These are phyloP conservation scores for Guyanaporus albipodus DNA, from an alignment of 768 basidiomycete genomes.

Conservation along the genomic window DNA sequence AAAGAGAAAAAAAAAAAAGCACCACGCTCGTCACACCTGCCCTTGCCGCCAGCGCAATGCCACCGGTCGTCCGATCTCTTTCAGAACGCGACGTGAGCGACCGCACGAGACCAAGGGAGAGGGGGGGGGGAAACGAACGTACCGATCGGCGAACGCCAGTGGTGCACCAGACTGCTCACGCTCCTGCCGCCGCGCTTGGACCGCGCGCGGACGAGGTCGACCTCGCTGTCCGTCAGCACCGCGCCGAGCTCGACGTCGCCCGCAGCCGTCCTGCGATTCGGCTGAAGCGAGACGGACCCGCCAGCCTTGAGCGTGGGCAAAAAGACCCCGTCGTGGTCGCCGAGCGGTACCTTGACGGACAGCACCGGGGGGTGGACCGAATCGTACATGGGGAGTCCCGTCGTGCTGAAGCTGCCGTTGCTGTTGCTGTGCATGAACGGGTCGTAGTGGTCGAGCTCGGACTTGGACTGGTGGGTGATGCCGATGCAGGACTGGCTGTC, in stretches of 20 bases:
- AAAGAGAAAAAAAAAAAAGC: too few species aligned
- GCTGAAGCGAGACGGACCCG: conserved; percentile 14
- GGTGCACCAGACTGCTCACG: conserved; percentile 51
- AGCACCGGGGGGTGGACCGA: too few species aligned
- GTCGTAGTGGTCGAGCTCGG: not conserved
- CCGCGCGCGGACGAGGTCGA: conserved; percentile 43
- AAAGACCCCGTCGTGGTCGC: conserved; percentile 1
- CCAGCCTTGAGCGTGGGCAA: too few species aligned
- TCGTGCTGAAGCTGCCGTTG: not conserved
- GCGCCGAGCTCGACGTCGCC: conserved; percentile 23
- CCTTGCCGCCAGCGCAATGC: conserved; percentile 2
- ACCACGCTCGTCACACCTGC: not conserved
- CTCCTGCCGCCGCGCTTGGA: conserved; percentile 26
- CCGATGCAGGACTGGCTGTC: conserved; percentile 13
- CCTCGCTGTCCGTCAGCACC: conserved; percentile 35
- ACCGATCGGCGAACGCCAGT: conserved; percentile 73
- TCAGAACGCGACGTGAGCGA: not conserved
- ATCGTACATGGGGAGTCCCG: too few species aligned
- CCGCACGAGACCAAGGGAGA: not conserved
- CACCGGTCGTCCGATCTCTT: conserved; percentile 14
- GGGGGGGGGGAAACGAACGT: conserved; percentile 9
- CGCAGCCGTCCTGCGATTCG: conserved; percentile 23
- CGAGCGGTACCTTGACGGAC: conserved; percentile 27
- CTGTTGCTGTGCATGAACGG: too few species aligned
- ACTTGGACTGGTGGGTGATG: conserved; percentile 2